Evolutionary conservation across 2,329 filamentous ascomycete species (phyloP), one percentile per base, ranked within the genome.

Genomic region (Nannizziopsis barbatae): DNA sequence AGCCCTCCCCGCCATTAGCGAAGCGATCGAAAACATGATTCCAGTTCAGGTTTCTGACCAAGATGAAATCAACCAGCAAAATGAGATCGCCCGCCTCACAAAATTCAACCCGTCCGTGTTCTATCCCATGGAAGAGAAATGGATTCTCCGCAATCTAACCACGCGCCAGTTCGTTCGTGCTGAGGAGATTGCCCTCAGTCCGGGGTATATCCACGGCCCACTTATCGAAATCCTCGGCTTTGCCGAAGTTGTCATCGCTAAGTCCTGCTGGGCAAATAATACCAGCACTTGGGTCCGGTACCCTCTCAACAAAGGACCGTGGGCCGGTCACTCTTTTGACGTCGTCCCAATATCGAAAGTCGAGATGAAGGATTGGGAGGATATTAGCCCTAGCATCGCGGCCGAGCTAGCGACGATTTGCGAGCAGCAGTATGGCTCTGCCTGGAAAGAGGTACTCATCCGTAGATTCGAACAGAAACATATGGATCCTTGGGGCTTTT

Each of bases 111-210:
- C 36, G 5, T 37, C 37, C 14, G 11, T 35, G 33, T 47, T 52
- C 33, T 50, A 52, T 40, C 50, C 50, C 20, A 37, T 33, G 4
- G 33, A 47, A 9, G 35, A 42, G 42, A 17, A 47, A 27, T 52
- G 50, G 47, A 35, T 52, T 11, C 43, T 52, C 17, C 46, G 45
- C 14, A 52, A 52, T 18, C 14, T 52, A 35, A 50, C 47, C 5
- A 50, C 50, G 27, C 39, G 43, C 18, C 32, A 52, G 18, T 47
- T 47, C 31, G 43, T 52, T 18, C 38, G 38, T 15, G 27, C 50
- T 4, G 32, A 45, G 33, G 40, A 17, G 33, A 43, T 50, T 9
- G 50, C 50, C 18, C 39, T 52, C 20, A 46, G 44, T 8, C 36
- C 22, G 14, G 39, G 22, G 12, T 50, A 50, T 31, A 47, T 52